Percentiles rank a stretch among this genome's conserved stretches.
Evolutionary conservation across 495 filamentous ascomycete genomes (phyloP).

Genomic region (Glutinoglossum americanum): DNA sequence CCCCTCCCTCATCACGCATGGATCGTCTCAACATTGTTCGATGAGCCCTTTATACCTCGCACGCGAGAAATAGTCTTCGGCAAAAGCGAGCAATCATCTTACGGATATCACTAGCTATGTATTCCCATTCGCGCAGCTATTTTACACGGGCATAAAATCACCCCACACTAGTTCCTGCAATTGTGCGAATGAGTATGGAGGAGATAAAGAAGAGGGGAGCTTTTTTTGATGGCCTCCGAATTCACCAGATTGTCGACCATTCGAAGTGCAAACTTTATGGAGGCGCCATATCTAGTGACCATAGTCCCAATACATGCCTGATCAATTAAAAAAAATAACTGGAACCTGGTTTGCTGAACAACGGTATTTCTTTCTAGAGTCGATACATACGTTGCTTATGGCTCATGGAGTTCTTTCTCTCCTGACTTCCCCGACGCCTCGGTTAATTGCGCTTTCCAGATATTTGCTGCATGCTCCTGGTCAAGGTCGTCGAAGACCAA

Average conservation of each 20-base stretch:
- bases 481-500: conserved; percentile 76
- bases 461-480: conserved; percentile 39
- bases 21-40: neutral
- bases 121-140: conserved; percentile 1
- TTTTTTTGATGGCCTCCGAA: neutral
- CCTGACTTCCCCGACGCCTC: conserved; percentile 30
- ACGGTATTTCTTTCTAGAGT: neutral
- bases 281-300: neutral
- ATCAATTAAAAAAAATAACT: neutral
- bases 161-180: neutral
- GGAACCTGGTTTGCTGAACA: neutral
- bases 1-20: neutral
- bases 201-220: neutral
- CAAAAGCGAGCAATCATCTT: neutral
- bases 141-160: neutral
- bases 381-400: neutral
- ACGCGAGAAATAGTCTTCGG: neutral
- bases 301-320: neutral
- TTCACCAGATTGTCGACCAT: neutral
- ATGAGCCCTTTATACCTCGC: neutral
- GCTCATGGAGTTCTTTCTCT: neutral
- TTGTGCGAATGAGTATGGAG: neutral
- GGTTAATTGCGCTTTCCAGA: conserved; percentile 52
- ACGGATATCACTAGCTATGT: neutral
- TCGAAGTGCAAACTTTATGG: neutral